Base-by-base conservation (phyloP, 2,329 filamentous ascomycete genomes). In the Diaporthe sp. region DNA sequence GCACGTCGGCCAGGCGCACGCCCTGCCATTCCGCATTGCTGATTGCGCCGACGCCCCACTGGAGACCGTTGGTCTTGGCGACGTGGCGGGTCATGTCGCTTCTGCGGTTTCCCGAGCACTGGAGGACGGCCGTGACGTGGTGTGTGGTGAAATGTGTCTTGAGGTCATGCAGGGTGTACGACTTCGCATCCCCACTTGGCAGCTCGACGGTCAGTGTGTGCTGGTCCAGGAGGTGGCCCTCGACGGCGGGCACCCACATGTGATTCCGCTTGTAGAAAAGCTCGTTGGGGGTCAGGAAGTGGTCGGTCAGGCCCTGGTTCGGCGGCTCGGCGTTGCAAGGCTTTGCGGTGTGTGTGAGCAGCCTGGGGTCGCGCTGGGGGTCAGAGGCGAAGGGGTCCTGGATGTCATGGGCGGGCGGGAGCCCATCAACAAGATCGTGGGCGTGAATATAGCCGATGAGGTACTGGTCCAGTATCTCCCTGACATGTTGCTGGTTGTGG, bases 261-360 rank as follows among this genome's bases (percentile, higher is more conserved):
- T 92, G 90, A 77, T 92, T 90, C 28, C 90, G 87, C 19, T 91
- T 87, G 78, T 91, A 92, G 80, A 91, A 91, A 0, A 90, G 82
- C 40, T 86, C 83, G 55, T 87, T 88, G 4, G 88, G 88, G 0
- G 90, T 92, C 50, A 88, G 82, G 78, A 90, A 92, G 2, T 85
- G 81, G 17, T 83, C 82, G 25, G 82, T 82, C 35, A 92, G 84
- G 45, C 85, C 85, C 3, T 85, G 83, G 0, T 80, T 81, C 0
- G 90, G 90, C 0, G 90, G 90, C 78, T 92, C 91, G 2, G 91
- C 90, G 79, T 92, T 92, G 76, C 89, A 87, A 4, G 91, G 91
- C 77, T 88, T 89, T 12, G 83, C 80, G 1, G 88, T 92, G 72
- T 86, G 87, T 2, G 86, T 86, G 25, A 88, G 84, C 55, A 92